Base-by-base conservation (phyloP, 306 rosid genomes). In the Abrus pulchellus region DNA sequence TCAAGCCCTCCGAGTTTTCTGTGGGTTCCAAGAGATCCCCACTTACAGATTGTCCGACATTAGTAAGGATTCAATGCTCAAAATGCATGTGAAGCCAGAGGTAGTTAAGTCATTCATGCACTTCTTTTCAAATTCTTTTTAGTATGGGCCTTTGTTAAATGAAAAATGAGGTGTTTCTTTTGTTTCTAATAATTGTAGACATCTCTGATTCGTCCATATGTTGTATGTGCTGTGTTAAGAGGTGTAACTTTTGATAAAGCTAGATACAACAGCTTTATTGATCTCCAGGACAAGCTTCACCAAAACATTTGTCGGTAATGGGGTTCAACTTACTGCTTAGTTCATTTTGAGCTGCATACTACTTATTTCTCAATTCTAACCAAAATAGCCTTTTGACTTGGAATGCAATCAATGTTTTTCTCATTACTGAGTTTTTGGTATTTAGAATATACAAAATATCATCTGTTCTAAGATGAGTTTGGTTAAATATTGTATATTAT, bases 271-370 rank as follows among this genome's bases (percentile, higher is more conserved):
- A 94, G 98, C 88, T 94, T 94, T 62, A 92, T 94, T 40, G 98
- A 94, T 77, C 97, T 94, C 80, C 98, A 94, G 88, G 98, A 94
- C 84, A 94, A 94, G 85, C 97, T 94, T 71, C 97, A 92, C 83
- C 98, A 94, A 30, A 94, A 94, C 82, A 94, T 94, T 70, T 92
- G 98, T 80, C 85, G 98, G 98, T 94, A 88, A 83, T 88, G 73
- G 82, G 67, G 29, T 86, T 63, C 12, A 11, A 20, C 53, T 83
- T 10, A 0, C 34, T 33, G 82, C 65, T 71, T 74, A 59, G 33
- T 13, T 13, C 9, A 7, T 73, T 53, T 68, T 44, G 14, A 48
- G 74, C 33, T 73, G 4, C 74, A 47, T 76, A 27, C 65, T 61
- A 34, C 33, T 67, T 80, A 34, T 70, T 56, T 45, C 76, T 63